Percentiles rank a stretch among this genome's conserved stretches.
These are phyloP conservation scores for Solanum medicagineum DNA, from an alignment of 257 asterid species.

Conservation along the genomic window DNA sequence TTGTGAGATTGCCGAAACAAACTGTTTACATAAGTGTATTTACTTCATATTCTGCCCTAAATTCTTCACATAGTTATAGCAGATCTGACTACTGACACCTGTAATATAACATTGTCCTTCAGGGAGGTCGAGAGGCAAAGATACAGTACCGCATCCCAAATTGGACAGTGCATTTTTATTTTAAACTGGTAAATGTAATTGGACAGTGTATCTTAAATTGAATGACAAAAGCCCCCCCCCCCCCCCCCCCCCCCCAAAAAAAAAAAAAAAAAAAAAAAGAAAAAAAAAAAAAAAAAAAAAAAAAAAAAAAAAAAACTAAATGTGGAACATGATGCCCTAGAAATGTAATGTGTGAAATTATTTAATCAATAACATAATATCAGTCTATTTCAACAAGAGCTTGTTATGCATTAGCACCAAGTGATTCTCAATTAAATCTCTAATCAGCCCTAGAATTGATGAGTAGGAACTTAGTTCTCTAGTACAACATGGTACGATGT, in stretches of 20 bases:
- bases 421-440: not conserved
- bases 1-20: not conserved
- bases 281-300: not conserved
- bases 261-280: not conserved
- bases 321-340: not conserved
- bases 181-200: no score
- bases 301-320: not conserved
- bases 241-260: not conserved
- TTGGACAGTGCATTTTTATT: not conserved
- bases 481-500: not conserved
- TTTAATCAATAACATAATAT: not conserved
- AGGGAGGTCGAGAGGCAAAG: not conserved
- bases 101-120: not conserved
- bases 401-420: not conserved
- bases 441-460: not conserved
- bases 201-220: not conserved
- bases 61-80: not conserved
- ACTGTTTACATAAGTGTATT: not conserved
- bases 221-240: not conserved
- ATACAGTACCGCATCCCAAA: not conserved
- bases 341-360: not conserved
- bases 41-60: not conserved
- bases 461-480: not conserved
- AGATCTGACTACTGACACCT: not conserved
- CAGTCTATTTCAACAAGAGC: not conserved